Percentiles rank a stretch among this genome's conserved stretches.
Conservation (phyloP, 2,329 filamentous ascomycete species). For the Hirsutella rhossiliensis region DNA sequence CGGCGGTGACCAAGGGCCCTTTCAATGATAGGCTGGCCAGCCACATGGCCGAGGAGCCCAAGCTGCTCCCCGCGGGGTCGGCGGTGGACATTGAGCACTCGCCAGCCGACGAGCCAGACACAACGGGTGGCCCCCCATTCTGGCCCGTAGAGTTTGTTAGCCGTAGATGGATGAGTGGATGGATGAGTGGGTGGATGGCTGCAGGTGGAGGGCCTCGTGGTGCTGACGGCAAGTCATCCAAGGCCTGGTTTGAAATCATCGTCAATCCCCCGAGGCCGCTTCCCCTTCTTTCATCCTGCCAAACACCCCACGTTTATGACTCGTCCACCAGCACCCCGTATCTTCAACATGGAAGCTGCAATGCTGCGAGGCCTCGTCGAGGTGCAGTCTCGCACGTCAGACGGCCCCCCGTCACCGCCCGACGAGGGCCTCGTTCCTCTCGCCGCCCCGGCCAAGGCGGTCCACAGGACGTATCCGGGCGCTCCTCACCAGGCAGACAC, state of each 20-base stretch:
- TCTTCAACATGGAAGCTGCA: slow-evolving; percentile 21
- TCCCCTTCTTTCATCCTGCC: too few species aligned
- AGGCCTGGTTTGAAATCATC: not conserved
- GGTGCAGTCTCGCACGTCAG: slow-evolving; percentile 13
- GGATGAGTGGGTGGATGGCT: not conserved
- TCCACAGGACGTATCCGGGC: slow-evolving; percentile 26
- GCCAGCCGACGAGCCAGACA: too few species aligned
- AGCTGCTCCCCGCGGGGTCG: not conserved
- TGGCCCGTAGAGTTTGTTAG: too few species aligned
- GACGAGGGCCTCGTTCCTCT: slow-evolving; percentile 12
- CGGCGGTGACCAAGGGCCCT: too few species aligned
- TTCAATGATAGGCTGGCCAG: too few species aligned
- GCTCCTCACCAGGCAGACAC: slow-evolving; percentile 18
- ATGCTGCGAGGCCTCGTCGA: slow-evolving; percentile 19
- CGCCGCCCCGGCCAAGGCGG: slow-evolving; percentile 20
- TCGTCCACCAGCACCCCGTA: too few species aligned
- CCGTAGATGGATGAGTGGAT: too few species aligned
- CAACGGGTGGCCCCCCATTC: too few species aligned
- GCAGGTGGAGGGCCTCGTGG: not conserved
- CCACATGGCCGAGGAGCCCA: too few species aligned
- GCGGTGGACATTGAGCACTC: not conserved
- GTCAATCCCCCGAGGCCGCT: not conserved
- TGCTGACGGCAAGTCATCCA: not conserved
- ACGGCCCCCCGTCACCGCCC: slow-evolving; percentile 5
- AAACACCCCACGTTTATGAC: too few species aligned